Evolutionary conservation across 2,329 filamentous ascomycete genomes (phyloP), one percentile per base, ranked within the genome.

Genomic region (Calonectria leucothoes): DNA sequence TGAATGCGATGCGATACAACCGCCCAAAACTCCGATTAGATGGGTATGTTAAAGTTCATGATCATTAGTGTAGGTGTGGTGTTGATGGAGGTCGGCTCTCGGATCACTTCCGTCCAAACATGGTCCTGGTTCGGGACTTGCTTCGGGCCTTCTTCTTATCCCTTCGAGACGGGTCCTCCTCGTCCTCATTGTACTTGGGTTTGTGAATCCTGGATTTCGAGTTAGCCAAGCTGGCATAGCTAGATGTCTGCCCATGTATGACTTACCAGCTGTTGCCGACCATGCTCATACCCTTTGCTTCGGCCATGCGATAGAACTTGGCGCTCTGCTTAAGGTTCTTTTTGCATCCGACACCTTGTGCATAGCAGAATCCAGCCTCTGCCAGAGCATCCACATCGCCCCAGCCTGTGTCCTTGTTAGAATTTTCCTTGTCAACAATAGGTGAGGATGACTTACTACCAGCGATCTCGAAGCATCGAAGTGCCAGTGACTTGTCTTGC

Each of bases 221-320:
- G 61, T 77, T 39, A 68, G 77, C 51, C 49, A 69, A 27, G 20
- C 1, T n/a, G 12, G 5, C 20, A 2, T 25, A 17, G n/a, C 42
- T 17, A 31, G 5, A 27, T 51, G 8, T 7, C 70, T 25, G 17
- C 17, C 10, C 31, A 33, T 33, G 15, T n/a, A 64, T 27, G 37
- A 90, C 94, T 82, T 89, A 98, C 96, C 97, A 99, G 88, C 95
- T 98, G 83, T 98, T 98, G 69, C 97, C 97, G 70, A 98, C 94
- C 95, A 98, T 98, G 84, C 92, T 98, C 89, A 98, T 96, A 8
- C 97, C 97, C 85, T 97, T 97, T 29, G 93, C 92, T 83, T 98
- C 97, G 7, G 97, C 97, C 87, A 93, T 90, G 27, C 97, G 93
- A 83, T 98, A 98, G 81, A 97, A 95, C 74, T 92, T 94, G 72